A percentile compares a stretch with the other conserved stretches of the same genome.
Conservation (phyloP, 805 yeast genomes). For the Komagataella pastoris region DNA sequence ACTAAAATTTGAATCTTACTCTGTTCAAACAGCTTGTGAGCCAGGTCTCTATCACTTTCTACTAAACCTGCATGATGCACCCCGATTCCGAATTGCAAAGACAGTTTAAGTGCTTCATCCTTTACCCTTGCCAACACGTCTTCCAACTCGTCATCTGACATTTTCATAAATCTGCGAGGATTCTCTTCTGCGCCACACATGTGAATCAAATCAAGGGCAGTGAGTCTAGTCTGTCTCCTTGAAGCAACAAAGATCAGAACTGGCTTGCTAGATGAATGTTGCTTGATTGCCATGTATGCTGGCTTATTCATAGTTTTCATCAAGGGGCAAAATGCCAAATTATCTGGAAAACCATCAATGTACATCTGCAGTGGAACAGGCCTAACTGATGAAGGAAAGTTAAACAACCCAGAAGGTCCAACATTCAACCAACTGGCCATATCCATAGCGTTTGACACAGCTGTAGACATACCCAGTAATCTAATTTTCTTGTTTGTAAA, state of each 20-base stretch:
- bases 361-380: slow-evolving; percentile 83
- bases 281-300: slow-evolving; percentile 83
- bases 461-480: slow-evolving; percentile 70
- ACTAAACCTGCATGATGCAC: slow-evolving; percentile 76
- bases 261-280: slow-evolving; percentile 79
- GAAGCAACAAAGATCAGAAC: slow-evolving; percentile 79
- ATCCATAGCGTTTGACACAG: slow-evolving; percentile 76
- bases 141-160: slow-evolving; percentile 52
- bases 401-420: slow-evolving; percentile 50
- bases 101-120: slow-evolving; percentile 69
- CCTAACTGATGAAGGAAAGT: slow-evolving; percentile 71
- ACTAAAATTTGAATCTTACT: slow-evolving; percentile 58
- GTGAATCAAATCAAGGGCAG: slow-evolving; percentile 68
- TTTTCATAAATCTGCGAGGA: slow-evolving; percentile 55
- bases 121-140: slow-evolving; percentile 40
- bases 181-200: slow-evolving; percentile 69
- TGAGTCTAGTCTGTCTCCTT: slow-evolving; percentile 68
- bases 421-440: slow-evolving; percentile 81
- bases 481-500: slow-evolving; percentile 49
- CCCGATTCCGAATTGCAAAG: slow-evolving; percentile 71
- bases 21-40: slow-evolving; percentile 59
- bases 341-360: slow-evolving; percentile 77
- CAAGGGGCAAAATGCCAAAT: slow-evolving; percentile 66
- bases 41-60: slow-evolving; percentile 55
- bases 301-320: slow-evolving; percentile 88